Base-by-base conservation (phyloP, 768 basidiomycete species). In the Fomitopsis pulvina region DNA sequence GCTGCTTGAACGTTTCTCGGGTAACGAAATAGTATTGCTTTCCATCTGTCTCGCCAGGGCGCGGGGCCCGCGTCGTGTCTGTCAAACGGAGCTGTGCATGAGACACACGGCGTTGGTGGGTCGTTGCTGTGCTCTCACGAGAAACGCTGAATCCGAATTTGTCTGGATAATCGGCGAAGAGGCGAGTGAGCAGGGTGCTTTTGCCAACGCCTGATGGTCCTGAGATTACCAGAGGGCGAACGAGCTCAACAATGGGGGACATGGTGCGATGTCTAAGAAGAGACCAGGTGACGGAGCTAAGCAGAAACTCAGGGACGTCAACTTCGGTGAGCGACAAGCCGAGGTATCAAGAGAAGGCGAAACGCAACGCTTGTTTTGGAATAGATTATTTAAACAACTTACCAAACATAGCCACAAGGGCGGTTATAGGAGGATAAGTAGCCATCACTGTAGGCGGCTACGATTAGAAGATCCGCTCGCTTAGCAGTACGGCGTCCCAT, bases 161-260 rank as follows among this genome's bases (percentile, higher is more conserved):
- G 66, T 85, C 83, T 2, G 92, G 92, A 63, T 77, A 80, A 27
- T 91, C 86, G 25, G 68, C 69, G 65, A 97, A 89, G 47, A 98
- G 82, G 45, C 82, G 83, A 45, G 74, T 74, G 44, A 97, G 78
- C 27, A 97, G 80, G 0, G 95, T 95, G 61, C 87, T 90, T 67
- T 97, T 98, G 46, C 95, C 95, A 2, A 93, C 89, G 52, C 94
- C 93, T 1, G 91, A 93, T 0, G 93, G 93, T 0, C 92, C 90
- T 48, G 87, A 95, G 53, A 95, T 73, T 38, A 96, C 82, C 45
- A 96, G 81, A 3, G 93, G 92, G 52, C 86, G 79, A 11, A 77
- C 60, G 58, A 81, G 79, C 54, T 75, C 67, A 1, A 56, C 52
- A n/a, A 57, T 56, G 16, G 62, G 57, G 11, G 66, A 52, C 58